These are phyloP conservation scores for Lipomyces sp. DNA, from an alignment of 805 yeast genomes.

Conservation along the genomic window DNA sequence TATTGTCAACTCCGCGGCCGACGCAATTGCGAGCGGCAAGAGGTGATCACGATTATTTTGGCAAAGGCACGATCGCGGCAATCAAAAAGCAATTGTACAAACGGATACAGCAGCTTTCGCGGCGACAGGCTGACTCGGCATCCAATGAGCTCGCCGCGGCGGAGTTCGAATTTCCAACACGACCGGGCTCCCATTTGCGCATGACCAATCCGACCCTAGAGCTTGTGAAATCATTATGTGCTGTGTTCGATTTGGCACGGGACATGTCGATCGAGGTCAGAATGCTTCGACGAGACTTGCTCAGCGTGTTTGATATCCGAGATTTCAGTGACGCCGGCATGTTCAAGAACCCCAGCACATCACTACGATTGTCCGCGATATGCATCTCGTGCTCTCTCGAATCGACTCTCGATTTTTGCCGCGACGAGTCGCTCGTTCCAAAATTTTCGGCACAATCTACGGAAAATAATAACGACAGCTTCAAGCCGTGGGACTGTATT, in stretches of 20 bases:
- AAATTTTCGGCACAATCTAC: neutral
- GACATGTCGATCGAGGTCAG: conserved; percentile 69
- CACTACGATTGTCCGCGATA: conserved; percentile 62
- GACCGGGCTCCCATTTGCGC: conserved; percentile 68
- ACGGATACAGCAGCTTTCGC: conserved; percentile 61
- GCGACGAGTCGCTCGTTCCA: conserved; percentile 48
- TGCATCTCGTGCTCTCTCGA: conserved; percentile 78
- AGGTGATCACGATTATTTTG: conserved; percentile 36
- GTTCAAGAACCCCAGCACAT: conserved; percentile 71
- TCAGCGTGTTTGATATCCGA: conserved; percentile 69
- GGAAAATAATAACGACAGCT: neutral
- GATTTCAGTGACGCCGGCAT: conserved; percentile 78
- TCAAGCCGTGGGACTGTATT: conserved; percentile 56
- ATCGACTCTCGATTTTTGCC: conserved; percentile 78
- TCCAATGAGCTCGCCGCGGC: conserved; percentile 59
- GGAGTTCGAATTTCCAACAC: conserved; percentile 68
- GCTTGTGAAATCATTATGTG: conserved; percentile 69
- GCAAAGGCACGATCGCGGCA: conserved; percentile 33
- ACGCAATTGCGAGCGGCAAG: conserved; percentile 13
- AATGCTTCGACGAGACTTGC: conserved; percentile 66
- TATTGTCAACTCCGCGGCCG: conserved; percentile 33
- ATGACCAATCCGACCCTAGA: conserved; percentile 73
- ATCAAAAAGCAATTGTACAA: conserved; percentile 43
- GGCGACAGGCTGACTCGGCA: conserved; percentile 64
- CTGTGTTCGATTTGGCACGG: conserved; percentile 64